Evolutionary conservation across 2,329 filamentous ascomycete species (phyloP), one percentile per base, ranked within the genome.

Genomic region (Rhynchosporium agropyri): DNA sequence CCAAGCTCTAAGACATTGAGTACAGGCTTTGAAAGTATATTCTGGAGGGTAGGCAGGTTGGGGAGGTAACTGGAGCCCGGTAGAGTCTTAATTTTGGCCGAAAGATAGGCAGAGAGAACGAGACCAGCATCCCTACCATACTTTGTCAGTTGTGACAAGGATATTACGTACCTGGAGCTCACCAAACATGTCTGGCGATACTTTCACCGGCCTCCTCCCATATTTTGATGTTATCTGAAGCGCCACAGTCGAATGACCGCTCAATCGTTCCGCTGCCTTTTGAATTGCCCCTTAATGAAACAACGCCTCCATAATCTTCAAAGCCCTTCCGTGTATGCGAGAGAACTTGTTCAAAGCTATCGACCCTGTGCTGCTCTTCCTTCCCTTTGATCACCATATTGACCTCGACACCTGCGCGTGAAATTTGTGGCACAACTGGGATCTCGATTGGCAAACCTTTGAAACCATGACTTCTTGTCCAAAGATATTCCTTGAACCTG

Each of bases 181-280:
- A 88, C 88, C 88, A 91, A 55, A 90, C 80, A 76, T 91, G 88
- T 48, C 87, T 79, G 5, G 88, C 88, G 70, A 91, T 90, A 72
- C 86, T 89, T 70, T 91, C 88, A 3, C 88, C 87, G 0, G 86
- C 89, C 70, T 90, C 88, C 72, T 91, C 88, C 78, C 84, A 87
- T 50, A 90, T 82, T 40, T 75, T 74, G 9, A 74, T 60, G 20
- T 65, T 51, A 31, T 28, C 42, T 12, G 42, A 33, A 13, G 20
- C 40, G 7, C 40, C 46, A 55, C 40, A 43, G 3, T 38, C 38
- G 45, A 74, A 70, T 4, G 69, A 61, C 45, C 72, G 58, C 62
- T 72, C 70, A 7, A 67, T 68, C 48, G 72, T 62, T 5, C 64
- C 63, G 36, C 42, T 45, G 15, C 13, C 51, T 46, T 54, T 50